Conservation (phyloP, 805 yeast species). For the Jamesozyma piceae region DNA sequence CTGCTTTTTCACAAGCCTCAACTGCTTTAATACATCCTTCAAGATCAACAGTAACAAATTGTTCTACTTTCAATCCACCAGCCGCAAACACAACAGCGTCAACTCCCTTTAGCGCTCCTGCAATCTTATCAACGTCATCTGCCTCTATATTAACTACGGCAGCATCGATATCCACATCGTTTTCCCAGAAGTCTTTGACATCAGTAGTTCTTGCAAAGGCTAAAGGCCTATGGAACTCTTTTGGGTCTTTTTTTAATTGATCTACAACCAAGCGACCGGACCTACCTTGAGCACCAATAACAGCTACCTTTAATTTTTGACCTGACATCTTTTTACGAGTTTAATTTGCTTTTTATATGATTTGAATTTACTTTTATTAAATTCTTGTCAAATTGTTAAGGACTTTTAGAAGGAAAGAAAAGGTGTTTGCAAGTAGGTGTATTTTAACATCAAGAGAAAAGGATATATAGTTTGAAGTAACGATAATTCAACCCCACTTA, state of each 20-base stretch:
- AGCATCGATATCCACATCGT: slow-evolving; percentile 32
- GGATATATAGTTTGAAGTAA: too few relatives aligned
- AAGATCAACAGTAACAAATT: slow-evolving; percentile 43
- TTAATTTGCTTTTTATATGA: too few relatives aligned
- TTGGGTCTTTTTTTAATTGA: slow-evolving; percentile 24
- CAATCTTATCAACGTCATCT: slow-evolving; percentile 29
- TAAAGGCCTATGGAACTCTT: slow-evolving; percentile 31
- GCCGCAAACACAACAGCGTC: slow-evolving; percentile 44
- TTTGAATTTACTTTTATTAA: too few relatives aligned
- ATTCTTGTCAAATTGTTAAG: too few relatives aligned
- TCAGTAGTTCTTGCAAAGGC: slow-evolving; percentile 38
- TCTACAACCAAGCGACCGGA: slow-evolving; percentile 42
- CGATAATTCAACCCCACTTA: too few relatives aligned
- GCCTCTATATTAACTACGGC: slow-evolving; percentile 34
- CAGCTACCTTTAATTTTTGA: slow-evolving; percentile 29
- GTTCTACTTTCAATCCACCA: slow-evolving; percentile 42
- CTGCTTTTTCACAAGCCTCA: slow-evolving; percentile 42
- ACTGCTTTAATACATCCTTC: slow-evolving; percentile 50
- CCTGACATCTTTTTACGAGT: neutral
- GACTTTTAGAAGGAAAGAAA: too few relatives aligned
- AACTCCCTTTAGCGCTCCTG: slow-evolving; percentile 34
- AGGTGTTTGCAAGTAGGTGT: too few relatives aligned
- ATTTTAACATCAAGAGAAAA: too few relatives aligned
- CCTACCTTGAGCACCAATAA: slow-evolving; percentile 56
- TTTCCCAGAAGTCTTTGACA: slow-evolving; percentile 34